Conservation (phyloP, 331 rosid genomes). For the Rhamnella rubrinervis region DNA sequence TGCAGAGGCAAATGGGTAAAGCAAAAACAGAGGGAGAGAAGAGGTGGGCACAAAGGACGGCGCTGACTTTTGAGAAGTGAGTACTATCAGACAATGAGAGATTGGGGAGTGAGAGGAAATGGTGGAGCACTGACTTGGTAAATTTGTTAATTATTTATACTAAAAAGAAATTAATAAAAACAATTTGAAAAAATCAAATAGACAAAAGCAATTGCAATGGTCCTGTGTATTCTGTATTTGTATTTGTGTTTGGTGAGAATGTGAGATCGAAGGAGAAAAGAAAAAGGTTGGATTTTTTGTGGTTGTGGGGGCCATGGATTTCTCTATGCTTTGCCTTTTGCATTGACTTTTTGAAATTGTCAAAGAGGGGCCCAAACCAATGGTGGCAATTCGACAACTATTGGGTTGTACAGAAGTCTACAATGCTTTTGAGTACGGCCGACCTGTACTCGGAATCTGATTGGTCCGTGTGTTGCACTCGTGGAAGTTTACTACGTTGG, state of each 20-base stretch:
- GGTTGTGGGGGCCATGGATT: constrained; percentile 13
- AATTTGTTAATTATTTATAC: constrained; percentile 52
- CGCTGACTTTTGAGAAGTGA: constrained; percentile 43
- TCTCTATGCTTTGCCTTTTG: constrained; percentile 19
- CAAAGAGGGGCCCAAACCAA: constrained; percentile 37
- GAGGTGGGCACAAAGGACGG: constrained; percentile 24
- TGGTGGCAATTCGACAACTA: background rate
- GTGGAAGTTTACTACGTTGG: background rate
- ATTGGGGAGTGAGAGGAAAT: constrained; percentile 27
- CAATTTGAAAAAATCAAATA: background rate
- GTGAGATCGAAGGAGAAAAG: background rate
- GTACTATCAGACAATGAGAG: constrained; percentile 12
- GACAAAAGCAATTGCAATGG: background rate
- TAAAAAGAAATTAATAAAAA: background rate
- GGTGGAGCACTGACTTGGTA: constrained; percentile 49
- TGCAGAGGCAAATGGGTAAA: constrained; percentile 19
- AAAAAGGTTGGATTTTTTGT: background rate
- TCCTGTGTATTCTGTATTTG: background rate
- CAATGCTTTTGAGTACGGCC: background rate
- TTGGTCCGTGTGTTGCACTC: constrained; percentile 2
- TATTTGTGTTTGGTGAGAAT: background rate
- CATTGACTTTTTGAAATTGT: constrained; percentile 63
- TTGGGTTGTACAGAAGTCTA: constrained; percentile 6
- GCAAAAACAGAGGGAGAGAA: constrained; percentile 12
- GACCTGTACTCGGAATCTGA: constrained; percentile 13